Evolutionary conservation across 129 eudicot genomes (phyloP).

Genomic region (Daucus carota): DNA sequence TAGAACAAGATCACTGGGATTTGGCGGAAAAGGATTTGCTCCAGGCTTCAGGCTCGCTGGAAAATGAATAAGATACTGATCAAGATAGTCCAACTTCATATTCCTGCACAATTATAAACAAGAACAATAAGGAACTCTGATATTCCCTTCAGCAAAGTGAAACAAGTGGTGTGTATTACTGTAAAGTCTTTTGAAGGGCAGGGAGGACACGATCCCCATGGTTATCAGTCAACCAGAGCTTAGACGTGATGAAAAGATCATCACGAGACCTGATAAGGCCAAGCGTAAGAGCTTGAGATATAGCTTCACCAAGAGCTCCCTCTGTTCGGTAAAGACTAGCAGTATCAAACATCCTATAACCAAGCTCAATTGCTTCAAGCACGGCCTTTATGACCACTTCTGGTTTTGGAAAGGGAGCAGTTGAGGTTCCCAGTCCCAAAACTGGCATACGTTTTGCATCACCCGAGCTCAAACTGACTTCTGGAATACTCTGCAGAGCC

Average conservation of each 20-base stretch:
- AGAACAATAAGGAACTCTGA: background rate
- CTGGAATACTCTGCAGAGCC: background rate
- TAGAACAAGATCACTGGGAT: background rate
- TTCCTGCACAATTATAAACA: background rate
- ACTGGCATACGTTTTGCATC: background rate
- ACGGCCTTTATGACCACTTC: conserved; percentile 1
- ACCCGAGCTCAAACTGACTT: background rate
- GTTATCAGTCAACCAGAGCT: background rate
- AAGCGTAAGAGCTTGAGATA: conserved; percentile 12
- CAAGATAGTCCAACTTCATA: conserved; percentile 6
- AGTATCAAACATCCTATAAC: conserved; percentile 24
- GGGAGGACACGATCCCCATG: conserved; percentile 7
- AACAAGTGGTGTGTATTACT: background rate
- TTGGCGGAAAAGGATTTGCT: background rate
- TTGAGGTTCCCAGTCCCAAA: background rate
- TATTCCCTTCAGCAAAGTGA: background rate
- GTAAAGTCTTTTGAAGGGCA: background rate
- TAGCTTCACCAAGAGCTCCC: conserved; percentile 21
- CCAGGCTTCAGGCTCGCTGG: background rate
- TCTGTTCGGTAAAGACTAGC: conserved; percentile 16
- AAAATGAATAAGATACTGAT: conserved; percentile 6
- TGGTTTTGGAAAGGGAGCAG: background rate
- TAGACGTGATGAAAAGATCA: background rate
- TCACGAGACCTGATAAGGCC: conserved; percentile 9
- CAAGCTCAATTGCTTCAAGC: background rate